Evolutionary conservation across 1,284 basidiomycete genomes (phyloP).

Genomic region (Spongispora temasekensis): DNA sequence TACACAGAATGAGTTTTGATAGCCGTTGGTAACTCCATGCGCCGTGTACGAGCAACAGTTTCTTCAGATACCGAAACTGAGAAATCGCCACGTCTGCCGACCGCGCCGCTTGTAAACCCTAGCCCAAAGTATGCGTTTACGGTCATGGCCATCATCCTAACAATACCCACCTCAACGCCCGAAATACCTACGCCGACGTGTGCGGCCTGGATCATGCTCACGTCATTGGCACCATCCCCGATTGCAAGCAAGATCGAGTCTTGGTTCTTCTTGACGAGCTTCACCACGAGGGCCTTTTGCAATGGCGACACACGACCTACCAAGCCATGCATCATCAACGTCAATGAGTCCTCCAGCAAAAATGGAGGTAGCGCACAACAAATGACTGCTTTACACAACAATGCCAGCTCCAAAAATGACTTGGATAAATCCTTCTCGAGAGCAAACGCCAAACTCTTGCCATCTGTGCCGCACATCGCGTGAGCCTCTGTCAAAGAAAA

Average conservation of each 20-base stretch:
- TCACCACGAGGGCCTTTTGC: slow-evolving; percentile 98
- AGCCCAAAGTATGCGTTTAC: neutral
- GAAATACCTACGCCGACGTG: slow-evolving; percentile 99
- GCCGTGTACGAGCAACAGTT: slow-evolving; percentile 94
- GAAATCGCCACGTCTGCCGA: slow-evolving; percentile 97
- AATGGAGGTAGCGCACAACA: slow-evolving; percentile 65
- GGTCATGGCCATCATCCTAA: neutral
- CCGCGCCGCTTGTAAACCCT: slow-evolving; percentile 96
- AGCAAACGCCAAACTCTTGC: slow-evolving; percentile 91
- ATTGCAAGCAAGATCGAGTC: slow-evolving; percentile 93
- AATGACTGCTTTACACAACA: slow-evolving; percentile 98
- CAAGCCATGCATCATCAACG: neutral
- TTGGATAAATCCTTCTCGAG: slow-evolving; percentile 91
- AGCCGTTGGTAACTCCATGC: slow-evolving; percentile 97
- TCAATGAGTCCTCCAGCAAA: too few relatives aligned
- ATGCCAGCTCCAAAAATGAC: slow-evolving; percentile 91
- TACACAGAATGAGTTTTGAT: slow-evolving; percentile 94
- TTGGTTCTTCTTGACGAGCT: slow-evolving; percentile 96
- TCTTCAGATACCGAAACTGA: slow-evolving; percentile 97
- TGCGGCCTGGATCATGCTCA: slow-evolving; percentile 96
- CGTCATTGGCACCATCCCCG: slow-evolving; percentile 96
- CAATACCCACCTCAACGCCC: slow-evolving; percentile 79
- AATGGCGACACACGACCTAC: slow-evolving; percentile 94
- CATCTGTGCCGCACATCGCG: slow-evolving; percentile 57
- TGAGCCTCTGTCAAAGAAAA: neutral